A percentile compares a stretch with the other conserved stretches of the same genome.
phyloP scores from a whole-genome alignment of 2,329 filamentous ascomycete species.

The Graphiopsis chlorocephala region DNA sequence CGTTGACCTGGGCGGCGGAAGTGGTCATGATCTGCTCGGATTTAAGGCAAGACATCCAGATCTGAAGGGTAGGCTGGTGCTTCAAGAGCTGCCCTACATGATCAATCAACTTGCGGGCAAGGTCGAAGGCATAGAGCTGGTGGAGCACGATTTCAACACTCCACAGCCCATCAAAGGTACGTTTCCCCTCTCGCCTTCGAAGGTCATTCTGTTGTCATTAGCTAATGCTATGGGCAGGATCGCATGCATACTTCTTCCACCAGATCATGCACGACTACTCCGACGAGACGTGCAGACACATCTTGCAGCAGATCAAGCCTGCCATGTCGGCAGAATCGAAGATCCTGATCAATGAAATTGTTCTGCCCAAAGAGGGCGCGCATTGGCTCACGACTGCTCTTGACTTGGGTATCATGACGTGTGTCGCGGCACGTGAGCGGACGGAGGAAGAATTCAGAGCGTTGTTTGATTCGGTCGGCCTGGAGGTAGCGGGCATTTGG shows the following conservation, averaged over 20 bases:
- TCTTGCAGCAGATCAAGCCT: slow-evolving; percentile 16
- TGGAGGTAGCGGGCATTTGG: background rate
- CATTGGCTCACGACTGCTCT: slow-evolving; percentile 4
- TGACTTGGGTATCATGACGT: background rate
- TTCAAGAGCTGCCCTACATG: slow-evolving; percentile 20
- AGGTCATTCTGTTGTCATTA: background rate
- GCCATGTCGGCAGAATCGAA: slow-evolving; percentile 8
- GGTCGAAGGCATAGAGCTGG: slow-evolving; percentile 6
- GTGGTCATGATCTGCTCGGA: slow-evolving; percentile 14
- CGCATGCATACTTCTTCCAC: slow-evolving; percentile 26
- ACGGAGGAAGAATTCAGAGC: background rate
- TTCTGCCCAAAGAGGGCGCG: slow-evolving; percentile 18
- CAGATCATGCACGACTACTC: slow-evolving; percentile 20
- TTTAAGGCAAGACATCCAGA: slow-evolving; percentile 16
- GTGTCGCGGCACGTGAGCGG: background rate
- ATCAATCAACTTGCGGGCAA: slow-evolving; percentile 1
- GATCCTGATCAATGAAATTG: slow-evolving; percentile 23
- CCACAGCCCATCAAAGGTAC: slow-evolving; percentile 14
- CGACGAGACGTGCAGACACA: slow-evolving; percentile 16
- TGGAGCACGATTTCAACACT: slow-evolving; percentile 14
- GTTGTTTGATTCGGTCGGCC: background rate
- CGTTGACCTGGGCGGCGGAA: slow-evolving; percentile 21
- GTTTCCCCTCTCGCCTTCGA: background rate
- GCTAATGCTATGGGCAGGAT: slow-evolving; percentile 18
- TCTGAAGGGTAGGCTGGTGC: slow-evolving; percentile 18